Evolutionary conservation across 1,139 yeast species (phyloP).

Genomic region (Candida dubliniensis): DNA sequence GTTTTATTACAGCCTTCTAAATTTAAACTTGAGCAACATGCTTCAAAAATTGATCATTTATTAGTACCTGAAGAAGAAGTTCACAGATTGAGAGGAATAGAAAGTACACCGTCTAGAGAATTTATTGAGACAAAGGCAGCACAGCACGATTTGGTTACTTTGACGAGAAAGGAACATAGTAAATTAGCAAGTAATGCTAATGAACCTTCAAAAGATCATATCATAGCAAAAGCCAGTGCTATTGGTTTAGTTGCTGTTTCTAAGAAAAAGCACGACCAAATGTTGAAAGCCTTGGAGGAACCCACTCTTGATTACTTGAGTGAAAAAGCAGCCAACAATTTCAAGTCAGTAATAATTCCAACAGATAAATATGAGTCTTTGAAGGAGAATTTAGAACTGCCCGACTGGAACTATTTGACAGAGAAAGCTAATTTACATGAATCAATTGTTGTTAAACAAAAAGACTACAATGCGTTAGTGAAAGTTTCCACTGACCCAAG

Average conservation of each 20-base stretch:
- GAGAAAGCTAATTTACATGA: conserved; percentile 22
- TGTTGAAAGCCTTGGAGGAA: conserved; percentile 17
- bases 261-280: conserved; percentile 20
- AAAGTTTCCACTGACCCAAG: conserved; percentile 22
- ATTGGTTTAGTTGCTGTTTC: conserved; percentile 29
- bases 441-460: conserved; percentile 19
- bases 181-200: conserved; percentile 25
- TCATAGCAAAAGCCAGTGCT: conserved; percentile 22
- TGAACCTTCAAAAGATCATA: conserved; percentile 30
- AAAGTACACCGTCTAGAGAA: conserved; percentile 10
- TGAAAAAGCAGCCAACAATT: conserved; percentile 25
- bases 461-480: conserved; percentile 18
- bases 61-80: conserved; percentile 16
- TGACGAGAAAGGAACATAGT: conserved; percentile 29
- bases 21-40: conserved; percentile 22
- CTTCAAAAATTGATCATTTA: conserved; percentile 14
- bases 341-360: conserved; percentile 24
- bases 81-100: conserved; percentile 15
- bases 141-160: conserved; percentile 21
- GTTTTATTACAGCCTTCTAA: conserved; percentile 22
- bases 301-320: conserved; percentile 33
- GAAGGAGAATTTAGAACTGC: conserved; percentile 17
- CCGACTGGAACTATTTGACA: conserved; percentile 27
- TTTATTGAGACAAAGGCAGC: conserved; percentile 17
- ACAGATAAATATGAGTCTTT: conserved; percentile 20